These are phyloP conservation scores for Setaria viridis DNA, from an alignment of 202 grass and related monocot species.

Conservation along the genomic window DNA sequence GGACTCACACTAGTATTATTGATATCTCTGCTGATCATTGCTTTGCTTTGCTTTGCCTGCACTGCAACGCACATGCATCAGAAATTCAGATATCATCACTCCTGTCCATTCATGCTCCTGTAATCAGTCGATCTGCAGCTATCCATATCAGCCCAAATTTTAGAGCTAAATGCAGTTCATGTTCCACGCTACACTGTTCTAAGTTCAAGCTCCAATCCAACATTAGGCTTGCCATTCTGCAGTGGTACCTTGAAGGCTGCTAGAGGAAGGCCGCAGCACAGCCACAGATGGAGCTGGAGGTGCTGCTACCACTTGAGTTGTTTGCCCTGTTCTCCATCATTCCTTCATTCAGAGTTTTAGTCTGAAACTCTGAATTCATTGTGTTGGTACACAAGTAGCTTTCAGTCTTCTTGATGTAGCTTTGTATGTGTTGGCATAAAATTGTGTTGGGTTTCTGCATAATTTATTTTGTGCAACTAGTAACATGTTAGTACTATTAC, in stretches of 20 bases:
- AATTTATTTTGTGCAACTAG: not conserved
- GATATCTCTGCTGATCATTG: slow-evolving; percentile 26
- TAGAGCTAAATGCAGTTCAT: not conserved
- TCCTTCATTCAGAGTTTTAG: too few relatives aligned
- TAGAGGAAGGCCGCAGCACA: too few relatives aligned
- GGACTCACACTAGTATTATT: not conserved
- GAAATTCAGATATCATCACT: slow-evolving; percentile 13
- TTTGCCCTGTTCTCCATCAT: too few relatives aligned
- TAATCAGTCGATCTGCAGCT: not conserved
- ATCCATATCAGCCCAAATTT: not conserved
- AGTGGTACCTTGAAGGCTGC: too few relatives aligned
- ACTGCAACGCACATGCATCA: not conserved
- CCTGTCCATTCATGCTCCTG: not conserved
- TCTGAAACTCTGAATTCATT: too few relatives aligned
- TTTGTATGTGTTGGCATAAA: not conserved
- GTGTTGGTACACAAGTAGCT: too few relatives aligned
- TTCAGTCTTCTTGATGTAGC: too few relatives aligned
- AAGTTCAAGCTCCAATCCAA: not conserved
- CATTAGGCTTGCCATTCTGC: too few relatives aligned
- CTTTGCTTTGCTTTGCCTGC: slow-evolving; percentile 13
- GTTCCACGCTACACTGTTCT: not conserved
- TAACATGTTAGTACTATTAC: not conserved
- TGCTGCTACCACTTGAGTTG: too few relatives aligned
- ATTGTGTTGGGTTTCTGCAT: not conserved
- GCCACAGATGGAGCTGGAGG: too few relatives aligned